Conservation (phyloP, 768 basidiomycete genomes). For the Boletus speciosus region DNA sequence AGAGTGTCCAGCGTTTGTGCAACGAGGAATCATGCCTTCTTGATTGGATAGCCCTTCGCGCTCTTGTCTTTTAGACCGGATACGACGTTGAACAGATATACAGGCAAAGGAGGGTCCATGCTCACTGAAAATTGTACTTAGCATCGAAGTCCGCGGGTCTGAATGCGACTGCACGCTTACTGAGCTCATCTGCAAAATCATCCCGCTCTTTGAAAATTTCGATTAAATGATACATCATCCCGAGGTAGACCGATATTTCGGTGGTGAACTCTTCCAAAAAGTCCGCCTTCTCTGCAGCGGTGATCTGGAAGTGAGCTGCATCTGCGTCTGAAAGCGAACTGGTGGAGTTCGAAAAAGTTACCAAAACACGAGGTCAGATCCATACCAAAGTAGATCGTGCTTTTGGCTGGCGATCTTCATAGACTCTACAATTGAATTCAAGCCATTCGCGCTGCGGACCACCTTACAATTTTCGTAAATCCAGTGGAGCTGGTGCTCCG, state of each 20-base stretch:
- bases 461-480: conserved; percentile 92
- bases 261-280: conserved; percentile 87
- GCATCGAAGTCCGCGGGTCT: neutral
- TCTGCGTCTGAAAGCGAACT: conserved; percentile 78
- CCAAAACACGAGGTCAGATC: neutral
- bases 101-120: conserved; percentile 89
- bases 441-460: conserved; percentile 78
- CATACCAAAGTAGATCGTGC: conserved; percentile 78
- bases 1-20: neutral
- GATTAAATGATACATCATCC: conserved; percentile 92
- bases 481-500: conserved; percentile 94
- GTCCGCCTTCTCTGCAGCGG: conserved; percentile 67
- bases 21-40: conserved; percentile 60
- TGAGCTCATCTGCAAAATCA: conserved; percentile 93
- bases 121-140: conserved; percentile 62
- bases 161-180: conserved; percentile 47
- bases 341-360: conserved; percentile 5
- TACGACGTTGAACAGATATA: conserved; percentile 89
- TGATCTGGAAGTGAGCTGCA: conserved; percentile 66
- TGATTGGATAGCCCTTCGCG: conserved; percentile 94
- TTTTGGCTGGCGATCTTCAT: conserved; percentile 87
- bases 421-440: conserved; percentile 79
- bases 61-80: conserved; percentile 88
- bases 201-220: conserved; percentile 93
- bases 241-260: conserved; percentile 90